Evolutionary conservation across 192 early-diverging fungal genomes (phyloP), one percentile per base, ranked within the genome.

Genomic region (Gamsiella multidivaricata): DNA sequence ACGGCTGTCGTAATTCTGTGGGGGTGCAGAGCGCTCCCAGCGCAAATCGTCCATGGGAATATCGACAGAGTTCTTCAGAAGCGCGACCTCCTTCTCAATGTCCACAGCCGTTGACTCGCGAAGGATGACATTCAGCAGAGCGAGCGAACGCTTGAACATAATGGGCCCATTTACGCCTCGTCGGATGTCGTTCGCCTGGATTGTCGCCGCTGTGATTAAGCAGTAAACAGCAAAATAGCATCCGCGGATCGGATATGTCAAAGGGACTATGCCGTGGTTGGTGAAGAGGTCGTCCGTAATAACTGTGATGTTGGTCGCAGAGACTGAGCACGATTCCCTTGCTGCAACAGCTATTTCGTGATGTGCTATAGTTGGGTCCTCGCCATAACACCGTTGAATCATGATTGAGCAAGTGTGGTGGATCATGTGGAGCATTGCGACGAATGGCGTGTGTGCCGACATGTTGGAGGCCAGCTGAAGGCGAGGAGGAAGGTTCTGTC

Each of bases 381-480:
- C 54, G 31, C 57, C 34, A 58, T 88, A 86, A 43, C 75, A 82
- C 33, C 87, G 73, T 54, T 88, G 84, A 2, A 88, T 22, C 54
- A 86, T 68, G 29, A 88, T 73, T 1, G 61, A 22, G 59, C 74
- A 63, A 12, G 79, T 76, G 53, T 86, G 83, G 61, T 86, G 83
- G 29, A 82, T 79, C 66, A 83, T 85, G 32, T 88, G 83, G 9
- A 88, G 26, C 54, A 86, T 82, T 4, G 83, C 83, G 29, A 83
- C 70, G 57, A 84, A 88, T 11, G 78, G 68, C 29, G 80, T 71
- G 22, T 59, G 47, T 17, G 71, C 56, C 45, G 64, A 59, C 61
- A 70, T 67, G 26, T 52, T 82, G 31, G 69, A 49, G 8, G 63
- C 69, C 62, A 82, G 52, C 46, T 54, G 67, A 45, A 82, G 73